phyloP scores from a whole-genome alignment of 2,329 filamentous ascomycete species.

The Dactylella cylindrospora region DNA sequence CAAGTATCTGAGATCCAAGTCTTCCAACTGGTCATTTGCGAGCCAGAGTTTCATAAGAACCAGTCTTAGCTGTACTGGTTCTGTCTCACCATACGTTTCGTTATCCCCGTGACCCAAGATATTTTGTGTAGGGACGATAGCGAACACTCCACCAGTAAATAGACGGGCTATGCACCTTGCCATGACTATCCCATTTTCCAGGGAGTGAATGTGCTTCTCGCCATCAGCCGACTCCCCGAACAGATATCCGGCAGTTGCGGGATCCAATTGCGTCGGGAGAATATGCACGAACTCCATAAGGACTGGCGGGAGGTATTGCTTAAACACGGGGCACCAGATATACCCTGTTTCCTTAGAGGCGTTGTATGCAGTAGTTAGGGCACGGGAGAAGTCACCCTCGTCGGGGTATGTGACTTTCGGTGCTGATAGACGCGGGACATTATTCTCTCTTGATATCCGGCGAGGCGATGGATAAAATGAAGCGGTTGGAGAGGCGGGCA shows the following conservation, averaged over 20 bases:
- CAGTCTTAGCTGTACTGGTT: slow-evolving; percentile 8
- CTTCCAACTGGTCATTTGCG: background rate
- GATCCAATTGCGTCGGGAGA: slow-evolving; percentile 7
- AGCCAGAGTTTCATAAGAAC: slow-evolving; percentile 25
- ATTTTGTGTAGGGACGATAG: slow-evolving; percentile 11
- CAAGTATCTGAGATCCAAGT: slow-evolving; percentile 18
- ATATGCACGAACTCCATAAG: slow-evolving; percentile 20
- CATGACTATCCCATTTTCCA: slow-evolving; percentile 21
- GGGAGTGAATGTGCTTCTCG: slow-evolving; percentile 12
- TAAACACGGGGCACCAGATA: slow-evolving; percentile 34
- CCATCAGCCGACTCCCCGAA: slow-evolving; percentile 17
- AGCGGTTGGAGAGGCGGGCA: too few relatives aligned
- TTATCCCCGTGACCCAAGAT: background rate
- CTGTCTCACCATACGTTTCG: background rate
- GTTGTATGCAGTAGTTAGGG: slow-evolving; percentile 13
- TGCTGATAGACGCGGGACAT: too few relatives aligned
- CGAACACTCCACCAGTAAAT: slow-evolving; percentile 10
- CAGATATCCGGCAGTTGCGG: slow-evolving; percentile 10
- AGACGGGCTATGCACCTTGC: slow-evolving; percentile 20
- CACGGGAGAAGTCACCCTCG: background rate
- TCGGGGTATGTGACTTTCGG: background rate
- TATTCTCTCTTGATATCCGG: too few relatives aligned
- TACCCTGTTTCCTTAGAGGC: slow-evolving; percentile 5
- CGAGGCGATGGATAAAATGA: too few relatives aligned
- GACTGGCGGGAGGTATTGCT: slow-evolving; percentile 21